These are phyloP conservation scores for Sclerotinia glacialis DNA, from an alignment of 2,329 filamentous ascomycete species.

Conservation along the genomic window DNA sequence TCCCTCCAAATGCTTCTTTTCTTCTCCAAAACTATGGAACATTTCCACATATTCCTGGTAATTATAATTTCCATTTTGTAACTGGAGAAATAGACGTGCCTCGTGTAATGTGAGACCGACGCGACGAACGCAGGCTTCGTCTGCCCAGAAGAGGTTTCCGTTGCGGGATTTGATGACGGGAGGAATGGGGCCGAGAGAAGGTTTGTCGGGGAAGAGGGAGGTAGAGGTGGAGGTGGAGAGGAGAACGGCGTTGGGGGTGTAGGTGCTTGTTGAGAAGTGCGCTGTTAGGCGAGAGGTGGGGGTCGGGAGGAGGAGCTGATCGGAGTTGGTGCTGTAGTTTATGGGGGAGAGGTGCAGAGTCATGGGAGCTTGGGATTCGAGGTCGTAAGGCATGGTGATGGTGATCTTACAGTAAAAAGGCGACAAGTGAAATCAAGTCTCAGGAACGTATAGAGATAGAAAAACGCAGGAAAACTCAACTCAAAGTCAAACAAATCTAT, in stretches of 20 bases:
- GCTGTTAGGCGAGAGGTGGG: not conserved
- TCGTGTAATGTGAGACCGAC: conserved; percentile 31
- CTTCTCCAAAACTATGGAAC: conserved; percentile 31
- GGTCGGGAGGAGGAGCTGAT: not conserved
- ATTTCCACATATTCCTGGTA: conserved; percentile 31
- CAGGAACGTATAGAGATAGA: not conserved
- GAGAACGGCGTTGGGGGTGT: not conserved
- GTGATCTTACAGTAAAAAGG: not conserved
- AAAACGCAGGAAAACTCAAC: not conserved
- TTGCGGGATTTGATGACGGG: conserved; percentile 33
- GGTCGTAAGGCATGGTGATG: not conserved
- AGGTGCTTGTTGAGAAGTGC: not conserved
- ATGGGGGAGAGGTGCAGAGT: not conserved
- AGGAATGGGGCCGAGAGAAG: conserved; percentile 22
- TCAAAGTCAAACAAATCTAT: not conserved
- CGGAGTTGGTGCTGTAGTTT: not conserved
- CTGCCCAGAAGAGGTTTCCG: conserved; percentile 34
- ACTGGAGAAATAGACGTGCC: conserved; percentile 29
- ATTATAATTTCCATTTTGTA: conserved; percentile 29
- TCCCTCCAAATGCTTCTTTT: conserved; percentile 26
- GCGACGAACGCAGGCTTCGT: conserved; percentile 31
- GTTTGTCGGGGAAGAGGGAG: not conserved
- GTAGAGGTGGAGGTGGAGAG: not conserved
- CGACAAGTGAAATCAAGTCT: not conserved
- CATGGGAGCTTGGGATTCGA: not conserved